phyloP scores from a whole-genome alignment of 2,329 filamentous ascomycete species.

The Scopulariopsis brevicaulis region DNA sequence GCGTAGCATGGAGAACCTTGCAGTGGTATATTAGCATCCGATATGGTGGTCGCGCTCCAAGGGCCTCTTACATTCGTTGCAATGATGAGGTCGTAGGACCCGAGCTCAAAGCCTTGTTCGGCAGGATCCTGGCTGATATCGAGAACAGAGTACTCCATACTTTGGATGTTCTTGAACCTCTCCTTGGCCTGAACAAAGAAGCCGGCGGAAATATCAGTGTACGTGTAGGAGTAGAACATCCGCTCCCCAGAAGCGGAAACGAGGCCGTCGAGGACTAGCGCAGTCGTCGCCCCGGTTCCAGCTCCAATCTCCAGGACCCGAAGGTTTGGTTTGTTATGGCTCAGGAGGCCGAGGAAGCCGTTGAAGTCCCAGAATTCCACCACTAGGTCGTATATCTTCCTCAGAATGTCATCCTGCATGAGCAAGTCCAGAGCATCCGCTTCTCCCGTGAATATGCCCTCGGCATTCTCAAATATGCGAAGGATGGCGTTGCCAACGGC shows the following conservation, averaged over 20 bases:
- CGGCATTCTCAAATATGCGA: no score
- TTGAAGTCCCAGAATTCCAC: no score
- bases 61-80: conserved; percentile 19
- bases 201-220: conserved; percentile 24
- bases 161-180: conserved; percentile 5
- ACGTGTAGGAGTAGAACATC: conserved; percentile 20
- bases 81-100: conserved; percentile 12
- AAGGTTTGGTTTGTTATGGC: conserved; percentile 16
- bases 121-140: conserved; percentile 7
- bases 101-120: conserved; percentile 9
- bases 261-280: conserved; percentile 16
- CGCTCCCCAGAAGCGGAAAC: conserved; percentile 9
- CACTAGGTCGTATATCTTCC: no score
- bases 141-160: conserved; percentile 14
- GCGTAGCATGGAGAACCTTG: no score
- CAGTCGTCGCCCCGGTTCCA: conserved; percentile 23
- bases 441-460: no score
- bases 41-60: no score
- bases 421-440: no score
- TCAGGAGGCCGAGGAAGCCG: background rate
- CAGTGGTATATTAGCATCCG: no score
- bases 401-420: no score
- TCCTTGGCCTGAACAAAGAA: conserved; percentile 18
- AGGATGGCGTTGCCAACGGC: no score
- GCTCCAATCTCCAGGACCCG: conserved; percentile 27